phyloP scores from a whole-genome alignment of 2,329 filamentous ascomycete species.

The Drechslerella coelobrocha region DNA sequence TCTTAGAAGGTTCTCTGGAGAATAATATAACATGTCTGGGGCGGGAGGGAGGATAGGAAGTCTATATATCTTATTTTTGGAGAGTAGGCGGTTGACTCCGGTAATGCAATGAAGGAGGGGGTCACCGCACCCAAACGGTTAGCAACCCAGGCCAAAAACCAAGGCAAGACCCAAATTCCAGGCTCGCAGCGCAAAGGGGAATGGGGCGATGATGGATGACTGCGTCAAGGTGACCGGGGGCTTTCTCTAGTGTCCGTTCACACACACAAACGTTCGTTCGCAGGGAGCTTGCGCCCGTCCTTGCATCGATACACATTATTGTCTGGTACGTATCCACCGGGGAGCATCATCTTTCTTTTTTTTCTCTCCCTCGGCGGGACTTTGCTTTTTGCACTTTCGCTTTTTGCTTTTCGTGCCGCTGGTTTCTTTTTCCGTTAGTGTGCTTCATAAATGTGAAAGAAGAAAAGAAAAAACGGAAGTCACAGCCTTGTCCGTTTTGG shows the following conservation, averaged over 20 bases:
- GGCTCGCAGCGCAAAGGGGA: constrained; percentile 46
- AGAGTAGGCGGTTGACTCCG: constrained; percentile 39
- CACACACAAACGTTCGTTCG: constrained; percentile 25
- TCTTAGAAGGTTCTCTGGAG: constrained; percentile 25
- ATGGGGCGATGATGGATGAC: constrained; percentile 50
- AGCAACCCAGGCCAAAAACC: constrained; percentile 39
- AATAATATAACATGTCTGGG: constrained; percentile 25
- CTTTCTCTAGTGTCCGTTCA: constrained; percentile 24
- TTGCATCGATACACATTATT: constrained; percentile 13
- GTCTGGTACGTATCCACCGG: constrained; percentile 7
- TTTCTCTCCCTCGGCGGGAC: constrained; percentile 1
- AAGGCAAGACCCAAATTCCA: constrained; percentile 50
- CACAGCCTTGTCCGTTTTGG: constrained; percentile 31
- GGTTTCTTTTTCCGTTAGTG: constrained; percentile 3
- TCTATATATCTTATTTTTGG: constrained; percentile 50
- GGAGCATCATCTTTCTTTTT: constrained; percentile 2
- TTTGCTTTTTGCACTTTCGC: neutral
- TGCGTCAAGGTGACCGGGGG: constrained; percentile 47
- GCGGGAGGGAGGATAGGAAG: constrained; percentile 36
- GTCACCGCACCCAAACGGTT: constrained; percentile 5
- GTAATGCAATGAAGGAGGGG: constrained; percentile 34
- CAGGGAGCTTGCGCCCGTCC: constrained; percentile 19
- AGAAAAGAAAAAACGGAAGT: constrained; percentile 3
- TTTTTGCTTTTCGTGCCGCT: no score
- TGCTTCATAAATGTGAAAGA: constrained; percentile 2